These are phyloP conservation scores for Heliophila coronopifolia DNA, from an alignment of 441 rosid species.

Conservation along the genomic window DNA sequence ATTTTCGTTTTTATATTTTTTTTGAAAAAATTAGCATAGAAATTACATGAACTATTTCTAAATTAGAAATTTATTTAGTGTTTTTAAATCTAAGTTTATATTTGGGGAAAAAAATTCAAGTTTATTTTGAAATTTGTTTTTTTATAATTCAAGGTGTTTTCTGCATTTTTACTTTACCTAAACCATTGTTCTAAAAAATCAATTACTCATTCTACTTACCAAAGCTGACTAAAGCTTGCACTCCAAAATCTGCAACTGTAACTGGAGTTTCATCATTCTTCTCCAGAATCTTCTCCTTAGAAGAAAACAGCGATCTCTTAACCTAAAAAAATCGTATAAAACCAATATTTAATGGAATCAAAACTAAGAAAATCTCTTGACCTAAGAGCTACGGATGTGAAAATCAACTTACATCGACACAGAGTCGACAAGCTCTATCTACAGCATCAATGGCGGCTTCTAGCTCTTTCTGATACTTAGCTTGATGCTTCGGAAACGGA, in stretches of 20 bases:
- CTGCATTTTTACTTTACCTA: too few species aligned
- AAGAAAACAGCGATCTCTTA: slow-evolving; percentile 42
- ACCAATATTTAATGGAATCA: not conserved
- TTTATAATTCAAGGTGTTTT: too few species aligned
- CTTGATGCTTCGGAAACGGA: slow-evolving; percentile 52
- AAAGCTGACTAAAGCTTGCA: slow-evolving; percentile 79
- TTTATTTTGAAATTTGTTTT: too few species aligned
- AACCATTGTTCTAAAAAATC: too few species aligned
- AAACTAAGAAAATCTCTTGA: not conserved
- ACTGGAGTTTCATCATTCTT: slow-evolving; percentile 81
- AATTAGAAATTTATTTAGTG: too few species aligned
- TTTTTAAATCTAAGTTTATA: too few species aligned
- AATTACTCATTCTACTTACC: too few species aligned
- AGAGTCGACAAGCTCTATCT: slow-evolving; percentile 77
- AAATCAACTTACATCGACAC: slow-evolving; percentile 45
- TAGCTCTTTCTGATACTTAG: slow-evolving; percentile 63
- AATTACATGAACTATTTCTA: too few species aligned
- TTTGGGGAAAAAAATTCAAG: too few species aligned
- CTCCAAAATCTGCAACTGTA: slow-evolving; percentile 87
- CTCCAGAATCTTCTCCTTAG: slow-evolving; percentile 49
- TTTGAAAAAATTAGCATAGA: too few species aligned
- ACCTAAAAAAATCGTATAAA: slow-evolving; percentile 34
- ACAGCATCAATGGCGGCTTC: slow-evolving; percentile 65
- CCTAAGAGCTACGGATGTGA: not conserved
- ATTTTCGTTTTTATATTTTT: too few species aligned